Evolutionary conservation across 106 monocot genomes (phyloP), one percentile per base, ranked within the genome.

Genomic region (Acanthochlamys bracteata): DNA sequence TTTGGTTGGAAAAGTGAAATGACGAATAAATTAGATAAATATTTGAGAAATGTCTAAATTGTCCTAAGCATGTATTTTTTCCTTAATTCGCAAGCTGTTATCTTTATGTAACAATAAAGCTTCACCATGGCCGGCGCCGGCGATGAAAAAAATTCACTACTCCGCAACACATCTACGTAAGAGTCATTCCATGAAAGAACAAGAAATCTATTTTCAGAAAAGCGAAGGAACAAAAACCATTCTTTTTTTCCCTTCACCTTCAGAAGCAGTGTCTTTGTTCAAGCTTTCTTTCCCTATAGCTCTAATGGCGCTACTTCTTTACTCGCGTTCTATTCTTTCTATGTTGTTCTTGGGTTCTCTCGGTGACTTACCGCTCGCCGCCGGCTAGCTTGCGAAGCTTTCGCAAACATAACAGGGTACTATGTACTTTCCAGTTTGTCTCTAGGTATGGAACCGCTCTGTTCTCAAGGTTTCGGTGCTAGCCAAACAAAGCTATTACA

Each of bases 401-500:
- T 86, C 46, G 86, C 86, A 22, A 86, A 86, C 76, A 86, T 86
- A 39, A 86, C 86, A 13, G 86, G 82, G 26, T 82, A 82, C 79
- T 82, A 82, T 16, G 64, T 76, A 39, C 65, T 86, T 27, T 72
- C 65, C 45, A 82, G 86, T 22, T 69, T 86, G 17, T 68, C 86
- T 20, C 72, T 79, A 67, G 82, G 79, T 23, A 86, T 86, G 86
- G 82, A 86, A 59, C 86, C 86, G 24, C 82, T 86, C 39, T 86
- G 86, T 24, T 69, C 82, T 20, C 86, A 86, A 53, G 86, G 82
- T 20, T 86, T 53, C n/a, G 82, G 82, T 0, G 83, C 77, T 22
- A 49, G 17, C 55, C 55, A 55, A 22, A 15, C 55, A 15, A 55
- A 55, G 55, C 55, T 55, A 33, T 33, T 33, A 6, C 33, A 33